Evolutionary conservation across 176 grass and related monocot species (phyloP).

Genomic region (Ananas comosus): DNA sequence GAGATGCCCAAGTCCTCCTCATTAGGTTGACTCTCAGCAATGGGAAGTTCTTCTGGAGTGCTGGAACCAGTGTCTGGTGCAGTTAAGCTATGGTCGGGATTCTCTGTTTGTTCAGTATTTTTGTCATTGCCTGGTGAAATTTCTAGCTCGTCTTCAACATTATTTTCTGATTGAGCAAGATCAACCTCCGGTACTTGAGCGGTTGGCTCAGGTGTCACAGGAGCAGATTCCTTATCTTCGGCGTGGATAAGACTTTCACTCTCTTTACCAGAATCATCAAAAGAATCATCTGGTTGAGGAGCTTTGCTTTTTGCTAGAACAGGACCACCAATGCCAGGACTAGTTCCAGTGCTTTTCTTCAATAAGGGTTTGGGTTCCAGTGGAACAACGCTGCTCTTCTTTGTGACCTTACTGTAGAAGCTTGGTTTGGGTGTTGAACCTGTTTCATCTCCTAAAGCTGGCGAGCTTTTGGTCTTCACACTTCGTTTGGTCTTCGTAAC

Average conservation of each 20-base stretch:
- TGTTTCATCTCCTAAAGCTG: conserved; percentile 11
- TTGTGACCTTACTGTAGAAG: conserved; percentile 27
- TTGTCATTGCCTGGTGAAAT: conserved; percentile 68
- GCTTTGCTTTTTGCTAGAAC: conserved; percentile 8
- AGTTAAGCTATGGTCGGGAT: conserved; percentile 40
- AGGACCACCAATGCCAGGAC: background rate
- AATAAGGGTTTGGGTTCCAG: conserved; percentile 18
- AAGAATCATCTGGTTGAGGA: conserved; percentile 6
- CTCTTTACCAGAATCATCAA: conserved; percentile 9
- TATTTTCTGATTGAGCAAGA: conserved; percentile 84
- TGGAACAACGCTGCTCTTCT: conserved; percentile 26
- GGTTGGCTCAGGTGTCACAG: conserved; percentile 43
- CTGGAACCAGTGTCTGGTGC: conserved; percentile 35
- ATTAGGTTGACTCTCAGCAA: conserved; percentile 50
- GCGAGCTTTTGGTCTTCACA: background rate
- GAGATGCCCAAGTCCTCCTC: conserved; percentile 89
- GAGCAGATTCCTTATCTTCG: conserved; percentile 16
- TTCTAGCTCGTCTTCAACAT: conserved; percentile 80
- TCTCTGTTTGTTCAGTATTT: conserved; percentile 79
- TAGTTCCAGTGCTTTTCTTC: conserved; percentile 14
- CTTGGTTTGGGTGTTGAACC: conserved; percentile 16
- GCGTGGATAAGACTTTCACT: conserved; percentile 12
- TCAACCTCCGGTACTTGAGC: conserved; percentile 80
- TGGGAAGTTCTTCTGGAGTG: conserved; percentile 33
- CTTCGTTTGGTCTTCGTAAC: background rate